Base-by-base conservation (phyloP, 2,329 filamentous ascomycete genomes). In the Penicillium nordicum region DNA sequence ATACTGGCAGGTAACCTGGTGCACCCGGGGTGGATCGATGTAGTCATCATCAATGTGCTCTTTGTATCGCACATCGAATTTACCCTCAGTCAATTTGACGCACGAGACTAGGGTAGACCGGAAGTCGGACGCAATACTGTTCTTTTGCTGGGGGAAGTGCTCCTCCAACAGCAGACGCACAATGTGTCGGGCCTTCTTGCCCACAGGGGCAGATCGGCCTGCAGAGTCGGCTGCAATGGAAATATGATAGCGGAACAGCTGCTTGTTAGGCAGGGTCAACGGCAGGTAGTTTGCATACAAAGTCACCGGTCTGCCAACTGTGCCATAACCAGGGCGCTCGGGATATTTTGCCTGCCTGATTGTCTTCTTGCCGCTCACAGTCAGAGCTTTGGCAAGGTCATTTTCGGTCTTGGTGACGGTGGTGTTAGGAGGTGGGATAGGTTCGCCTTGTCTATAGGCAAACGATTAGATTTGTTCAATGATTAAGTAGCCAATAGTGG, bases 151-250 rank as follows among this genome's bases (percentile, higher is more conserved):
- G 1, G 63, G 6, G 62, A 75, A 67, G 58, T 75, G 61, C 57
- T 74, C 66, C 50, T 76, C 70, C 16, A 78, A 60, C 18, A 85
- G 62, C 23, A 80, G 63, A 16, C 79, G 69, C 16, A 85, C 71
- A 5, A 84, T 70, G 5, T 78, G 77, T 41, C 75, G 74, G 36
- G 73, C 78, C 67, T 79, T 82, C 34, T 73, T 73, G 50, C 76
- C 77, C 40, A 68, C 51, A 3, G 68, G 67, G 4, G 62, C 49
- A 34, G 41, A 3, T 7, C 60, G 62, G 6, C 60, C 67, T 3
- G 69, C 63, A n/a, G 67, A 53, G 23, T 70, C 65, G 4, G 64
- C 65, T 1, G 61, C 57, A 21, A 74, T 67, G 9, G 69, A 60
- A 21, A 81, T 60, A 32, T 72, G 69, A 56, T 82, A 81, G 4